A percentile compares a stretch with the other conserved stretches of the same genome.
These are phyloP conservation scores for Neonectria faginata DNA, from an alignment of 2,329 filamentous ascomycete genomes.

Conservation along the genomic window DNA sequence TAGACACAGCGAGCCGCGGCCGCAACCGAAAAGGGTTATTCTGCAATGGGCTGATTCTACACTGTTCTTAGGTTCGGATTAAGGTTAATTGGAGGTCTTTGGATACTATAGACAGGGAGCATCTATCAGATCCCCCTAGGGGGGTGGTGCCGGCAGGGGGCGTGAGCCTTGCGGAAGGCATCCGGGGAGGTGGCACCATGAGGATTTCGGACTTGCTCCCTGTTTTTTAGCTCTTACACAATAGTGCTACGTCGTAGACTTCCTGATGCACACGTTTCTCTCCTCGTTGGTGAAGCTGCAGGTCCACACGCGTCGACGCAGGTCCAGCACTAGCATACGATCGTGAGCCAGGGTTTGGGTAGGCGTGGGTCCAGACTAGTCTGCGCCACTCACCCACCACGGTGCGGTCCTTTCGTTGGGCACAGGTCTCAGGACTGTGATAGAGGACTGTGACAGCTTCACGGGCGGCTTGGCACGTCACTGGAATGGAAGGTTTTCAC, in stretches of 20 bases:
- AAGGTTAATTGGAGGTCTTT: not conserved
- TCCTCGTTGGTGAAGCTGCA: too few species aligned
- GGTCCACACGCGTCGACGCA: not conserved
- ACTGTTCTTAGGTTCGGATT: not conserved
- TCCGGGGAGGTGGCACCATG: too few species aligned
- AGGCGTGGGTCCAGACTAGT: not conserved
- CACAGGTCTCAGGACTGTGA: too few species aligned
- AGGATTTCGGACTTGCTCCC: too few species aligned
- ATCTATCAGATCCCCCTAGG: not conserved
- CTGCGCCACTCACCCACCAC: not conserved
- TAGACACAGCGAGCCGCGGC: not conserved
- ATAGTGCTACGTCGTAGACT: too few species aligned
- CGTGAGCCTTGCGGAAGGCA: too few species aligned
- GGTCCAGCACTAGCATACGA: not conserved
- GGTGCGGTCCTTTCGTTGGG: too few species aligned
- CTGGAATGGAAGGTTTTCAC: not conserved
- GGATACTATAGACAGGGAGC: not conserved
- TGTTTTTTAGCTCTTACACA: too few species aligned
- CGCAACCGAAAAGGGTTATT: not conserved
- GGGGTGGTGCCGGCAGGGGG: too few species aligned
- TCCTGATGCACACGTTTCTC: too few species aligned
- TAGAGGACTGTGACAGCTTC: not conserved
- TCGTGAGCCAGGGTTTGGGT: not conserved
- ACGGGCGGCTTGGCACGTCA: not conserved
- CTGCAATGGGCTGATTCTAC: not conserved